phyloP scores from a whole-genome alignment of 2,329 filamentous ascomycete species.

The Fusarium sp. region DNA sequence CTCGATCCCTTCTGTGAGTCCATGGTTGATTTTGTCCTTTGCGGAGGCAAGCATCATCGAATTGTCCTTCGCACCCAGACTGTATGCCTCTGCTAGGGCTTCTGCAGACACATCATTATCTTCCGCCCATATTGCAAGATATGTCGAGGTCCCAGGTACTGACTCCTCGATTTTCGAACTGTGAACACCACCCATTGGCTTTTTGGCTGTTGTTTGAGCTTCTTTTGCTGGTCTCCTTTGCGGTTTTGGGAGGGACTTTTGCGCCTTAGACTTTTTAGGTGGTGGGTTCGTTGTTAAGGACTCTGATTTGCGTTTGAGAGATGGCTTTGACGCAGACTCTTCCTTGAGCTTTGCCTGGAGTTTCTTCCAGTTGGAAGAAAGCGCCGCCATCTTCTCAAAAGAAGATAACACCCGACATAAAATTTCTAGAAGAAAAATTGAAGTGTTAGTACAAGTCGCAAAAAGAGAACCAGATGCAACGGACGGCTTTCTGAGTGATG shows the following conservation, averaged over 20 bases:
- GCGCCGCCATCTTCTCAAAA: conserved; percentile 49
- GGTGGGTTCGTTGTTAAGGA: conserved; percentile 39
- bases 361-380: conserved; percentile 82
- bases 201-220: conserved; percentile 16
- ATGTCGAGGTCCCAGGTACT: conserved; percentile 58
- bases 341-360: conserved; percentile 71
- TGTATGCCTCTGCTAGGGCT: conserved; percentile 70
- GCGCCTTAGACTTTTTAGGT: conserved; percentile 45
- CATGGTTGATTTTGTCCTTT: conserved; percentile 69
- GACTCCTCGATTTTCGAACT: conserved; percentile 57
- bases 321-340: conserved; percentile 51
- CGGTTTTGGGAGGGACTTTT: conserved; percentile 11
- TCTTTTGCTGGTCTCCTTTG: conserved; percentile 2
- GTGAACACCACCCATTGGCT: conserved; percentile 66
- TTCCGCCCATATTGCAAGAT: conserved; percentile 68
- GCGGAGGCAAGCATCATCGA: conserved; percentile 58
- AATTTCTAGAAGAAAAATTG: neutral
- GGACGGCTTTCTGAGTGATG: conserved; percentile 7
- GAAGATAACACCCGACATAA: neutral
- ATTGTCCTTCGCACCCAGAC: conserved; percentile 60
- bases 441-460: conserved; percentile 7
- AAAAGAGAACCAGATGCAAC: conserved; percentile 3
- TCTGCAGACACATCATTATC: conserved; percentile 70
- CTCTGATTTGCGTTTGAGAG: conserved; percentile 56
- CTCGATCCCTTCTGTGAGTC: conserved; percentile 68